Evolutionary conservation across 176 grass and related monocot species (phyloP), one percentile per base, ranked within the genome.

Genomic region (Microstegium vimineum): DNA sequence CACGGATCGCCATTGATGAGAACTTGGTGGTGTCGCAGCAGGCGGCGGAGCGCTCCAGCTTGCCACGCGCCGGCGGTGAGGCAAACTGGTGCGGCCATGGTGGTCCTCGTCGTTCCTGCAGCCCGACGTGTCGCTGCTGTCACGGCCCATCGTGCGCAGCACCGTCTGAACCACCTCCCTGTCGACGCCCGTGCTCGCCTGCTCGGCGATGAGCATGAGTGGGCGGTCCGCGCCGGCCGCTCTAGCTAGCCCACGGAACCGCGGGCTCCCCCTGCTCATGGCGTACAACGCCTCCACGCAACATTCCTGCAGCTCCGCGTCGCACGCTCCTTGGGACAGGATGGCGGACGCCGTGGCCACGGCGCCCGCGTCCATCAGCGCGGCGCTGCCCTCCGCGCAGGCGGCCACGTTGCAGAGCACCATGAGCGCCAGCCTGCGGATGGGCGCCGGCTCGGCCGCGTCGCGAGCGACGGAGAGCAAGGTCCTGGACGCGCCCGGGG

Each of bases 351-450:
- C 78, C 62, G 77, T 22, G 1, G 64, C 78, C 17, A 92, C 86
- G 30, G 46, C 94, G n/a, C 82, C 87, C 1, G 87, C 72, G 69
- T 97, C 91, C 89, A 97, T 86, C 47, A 92, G 86, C 25, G 85
- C 85, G 8, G 85, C 74, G 75, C 85, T 78, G 13, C 89, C 91
- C 23, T 94, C 91, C 1, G 41, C 38, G 85, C 85, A 82, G 2
- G 66, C 75, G 25, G 85, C 89, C 45, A 94, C 61, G 57, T 97
- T 92, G 69, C 94, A 89, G 13, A 82, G 9, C 71, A 94, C 73
- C 94, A 94, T 90, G 87, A 94, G 87, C 38, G 94, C 85, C 2
- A 92, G 77, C 72, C 89, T 82, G 64, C 90, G 84, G 62, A 92
- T 51, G 15, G 67, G 23, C 63, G 62, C 10, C 22, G 34, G 36